Percentiles rank a stretch among this genome's conserved stretches.
Conservation (phyloP, 2,329 filamentous ascomycete species). For the Microcyclospora tardicrescens region DNA sequence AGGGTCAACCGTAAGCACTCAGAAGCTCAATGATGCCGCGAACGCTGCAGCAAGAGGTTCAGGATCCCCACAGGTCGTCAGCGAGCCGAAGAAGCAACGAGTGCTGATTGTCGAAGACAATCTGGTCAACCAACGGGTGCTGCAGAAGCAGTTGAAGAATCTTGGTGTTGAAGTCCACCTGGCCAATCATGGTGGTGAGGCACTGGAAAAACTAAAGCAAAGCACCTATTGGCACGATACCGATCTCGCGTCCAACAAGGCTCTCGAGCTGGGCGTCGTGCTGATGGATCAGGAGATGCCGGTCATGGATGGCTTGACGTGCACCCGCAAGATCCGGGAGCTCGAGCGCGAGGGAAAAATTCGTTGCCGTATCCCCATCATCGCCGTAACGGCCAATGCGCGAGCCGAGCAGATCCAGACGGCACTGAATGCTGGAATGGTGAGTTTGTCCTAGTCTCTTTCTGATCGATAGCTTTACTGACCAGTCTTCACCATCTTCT, state of each 20-base stretch:
- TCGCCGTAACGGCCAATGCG: slow-evolving; percentile 74
- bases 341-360: slow-evolving; percentile 51
- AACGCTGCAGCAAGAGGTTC: neutral
- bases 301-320: slow-evolving; percentile 68
- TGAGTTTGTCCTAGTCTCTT: slow-evolving; percentile 10
- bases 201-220: slow-evolving; percentile 30
- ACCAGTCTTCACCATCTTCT: slow-evolving; percentile 1
- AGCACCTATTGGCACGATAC: slow-evolving; percentile 28
- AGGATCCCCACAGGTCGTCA: too few relatives aligned
- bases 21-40: slow-evolving; percentile 1
- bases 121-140: slow-evolving; percentile 35
- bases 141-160: slow-evolving; percentile 38
- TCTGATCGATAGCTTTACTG: neutral
- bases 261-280: slow-evolving; percentile 37
- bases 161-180: slow-evolving; percentile 33
- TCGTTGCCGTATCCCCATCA: slow-evolving; percentile 57
- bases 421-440: slow-evolving; percentile 60
- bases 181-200: slow-evolving; percentile 39
- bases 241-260: slow-evolving; percentile 9
- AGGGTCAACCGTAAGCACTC: neutral
- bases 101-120: slow-evolving; percentile 33
- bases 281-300: slow-evolving; percentile 79
- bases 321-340: slow-evolving; percentile 55
- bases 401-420: slow-evolving; percentile 59
- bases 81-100: slow-evolving; percentile 7